Conservation (phyloP, 139 green algal genomes). For the Coelastrella sp. region DNA sequence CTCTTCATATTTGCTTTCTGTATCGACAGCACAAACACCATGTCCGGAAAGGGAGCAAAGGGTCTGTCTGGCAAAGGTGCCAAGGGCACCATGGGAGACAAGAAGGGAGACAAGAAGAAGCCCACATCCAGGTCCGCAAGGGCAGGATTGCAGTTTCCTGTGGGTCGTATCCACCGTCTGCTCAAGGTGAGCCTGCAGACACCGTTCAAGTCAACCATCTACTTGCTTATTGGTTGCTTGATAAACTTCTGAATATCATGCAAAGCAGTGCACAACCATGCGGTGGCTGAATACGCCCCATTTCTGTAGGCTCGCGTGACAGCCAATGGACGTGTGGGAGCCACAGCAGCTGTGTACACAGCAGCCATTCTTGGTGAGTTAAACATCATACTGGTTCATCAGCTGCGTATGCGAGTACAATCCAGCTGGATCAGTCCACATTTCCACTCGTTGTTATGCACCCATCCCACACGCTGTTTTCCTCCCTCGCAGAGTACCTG, state of each 20-base stretch:
- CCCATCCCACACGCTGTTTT: not conserved
- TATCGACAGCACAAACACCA: constrained; percentile 43
- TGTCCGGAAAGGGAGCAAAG: constrained; percentile 94
- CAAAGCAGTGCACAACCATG: not conserved
- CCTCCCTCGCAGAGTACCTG: constrained; percentile 81
- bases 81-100: constrained; percentile 92
- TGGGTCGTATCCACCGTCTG: constrained; percentile 97
- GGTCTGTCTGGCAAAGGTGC: constrained; percentile 94
- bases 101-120: constrained; percentile 79
- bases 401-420: not conserved
- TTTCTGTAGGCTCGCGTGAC: constrained; percentile 82
- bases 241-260: not conserved
- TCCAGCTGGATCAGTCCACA: not conserved
- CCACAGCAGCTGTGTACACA: constrained; percentile 98
- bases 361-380: constrained; percentile 93
- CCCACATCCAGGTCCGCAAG: constrained; percentile 88
- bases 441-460: constrained; percentile 8
- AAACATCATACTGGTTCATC: not conserved
- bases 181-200: constrained; percentile 84
- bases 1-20: not conserved
- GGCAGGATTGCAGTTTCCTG: constrained; percentile 97
- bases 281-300: constrained; percentile 53
- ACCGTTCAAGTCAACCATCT: not conserved
- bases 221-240: not conserved
- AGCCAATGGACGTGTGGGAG: constrained; percentile 96